Base-by-base conservation (phyloP, 768 basidiomycete genomes). In the Lactifluus echinatus region DNA sequence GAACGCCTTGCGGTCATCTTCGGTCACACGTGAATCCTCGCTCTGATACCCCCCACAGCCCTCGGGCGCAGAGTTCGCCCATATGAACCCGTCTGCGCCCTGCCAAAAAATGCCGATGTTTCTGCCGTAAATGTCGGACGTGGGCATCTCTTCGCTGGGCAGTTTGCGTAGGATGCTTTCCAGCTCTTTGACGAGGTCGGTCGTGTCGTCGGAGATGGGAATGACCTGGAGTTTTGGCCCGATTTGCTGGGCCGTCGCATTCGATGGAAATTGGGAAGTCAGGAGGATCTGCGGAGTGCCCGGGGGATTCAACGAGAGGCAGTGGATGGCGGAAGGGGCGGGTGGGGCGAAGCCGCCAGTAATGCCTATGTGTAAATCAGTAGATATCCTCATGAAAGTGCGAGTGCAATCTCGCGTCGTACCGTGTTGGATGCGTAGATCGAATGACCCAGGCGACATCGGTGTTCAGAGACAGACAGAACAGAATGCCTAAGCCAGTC, bases 331-430 rank as follows among this genome's bases (percentile, higher is more conserved):
- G 26, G 70, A 70, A 3, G 85, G 82, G 7, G 74, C 82, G 3
- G 89, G 82, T 0, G 86, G 84, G 12, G 80, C 81, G 65, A 91
- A 87, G 40, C 89, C 89, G 29, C 88, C 88, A 12, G 73, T 69
- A 66, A 89, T 90, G 57, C 89, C 89, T 90, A 31, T 10, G 44
- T 33, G 15, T 14, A 33, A 12, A 39, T 57, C 33, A 58, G n/a
- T n/a, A n/a, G 49, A 29, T 48, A 55, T 3, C 15, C 50, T 50
- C 28, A 47, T 39, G 17, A 28, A n/a, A 37, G 24, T 24, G 15
- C 11, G 19, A 44, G 28, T 24, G 15, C 11, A 11, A 29, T 24
- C 11, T 34, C 23, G 14, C 26, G 3, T 63, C 70, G 15, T 61
- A 81, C 85, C 85, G 66, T 78, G 75, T 72, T 87, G 84, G 50